phyloP scores from a whole-genome alignment of 139 green algal species.

The Chlorella ohadii region DNA sequence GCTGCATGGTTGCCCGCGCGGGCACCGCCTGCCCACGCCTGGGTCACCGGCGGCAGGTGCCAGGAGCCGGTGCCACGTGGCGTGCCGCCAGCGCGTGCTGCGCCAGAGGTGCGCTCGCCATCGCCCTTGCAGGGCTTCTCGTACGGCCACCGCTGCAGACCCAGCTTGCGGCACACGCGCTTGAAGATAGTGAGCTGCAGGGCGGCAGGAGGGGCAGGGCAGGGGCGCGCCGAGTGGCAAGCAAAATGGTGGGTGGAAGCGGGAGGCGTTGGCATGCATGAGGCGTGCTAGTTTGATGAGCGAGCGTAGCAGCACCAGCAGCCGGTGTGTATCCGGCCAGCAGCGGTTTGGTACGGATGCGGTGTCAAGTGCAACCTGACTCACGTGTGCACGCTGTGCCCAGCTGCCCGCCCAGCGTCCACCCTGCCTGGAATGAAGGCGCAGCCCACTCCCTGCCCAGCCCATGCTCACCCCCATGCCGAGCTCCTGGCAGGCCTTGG shows the following conservation, averaged over 20 bases:
- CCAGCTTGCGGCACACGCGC: constrained; percentile 24
- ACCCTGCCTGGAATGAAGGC: no score
- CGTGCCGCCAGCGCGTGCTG: no score
- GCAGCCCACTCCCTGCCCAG: neutral
- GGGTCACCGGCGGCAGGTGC: neutral
- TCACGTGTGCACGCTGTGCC: no score
- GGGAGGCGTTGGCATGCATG: no score
- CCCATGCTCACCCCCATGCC: constrained; percentile 20
- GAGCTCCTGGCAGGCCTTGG: constrained; percentile 23
- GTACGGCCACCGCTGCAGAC: constrained; percentile 30
- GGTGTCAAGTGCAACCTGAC: no score
- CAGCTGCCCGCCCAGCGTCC: no score
- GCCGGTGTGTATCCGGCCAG: no score
- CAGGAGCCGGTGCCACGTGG: neutral
- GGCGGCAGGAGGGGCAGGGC: neutral
- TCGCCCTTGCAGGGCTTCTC: constrained; percentile 3
- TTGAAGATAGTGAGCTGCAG: constrained; percentile 34
- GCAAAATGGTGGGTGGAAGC: no score
- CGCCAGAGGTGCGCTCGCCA: neutral
- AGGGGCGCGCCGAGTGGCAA: neutral
- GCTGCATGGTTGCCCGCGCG: no score
- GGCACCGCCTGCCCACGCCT: neutral
- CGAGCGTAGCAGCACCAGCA: no score
- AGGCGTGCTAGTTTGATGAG: no score
- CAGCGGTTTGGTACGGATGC: no score